phyloP scores from a whole-genome alignment of 2,329 filamentous ascomycete genomes.

The Sordariomycetes sp. region DNA sequence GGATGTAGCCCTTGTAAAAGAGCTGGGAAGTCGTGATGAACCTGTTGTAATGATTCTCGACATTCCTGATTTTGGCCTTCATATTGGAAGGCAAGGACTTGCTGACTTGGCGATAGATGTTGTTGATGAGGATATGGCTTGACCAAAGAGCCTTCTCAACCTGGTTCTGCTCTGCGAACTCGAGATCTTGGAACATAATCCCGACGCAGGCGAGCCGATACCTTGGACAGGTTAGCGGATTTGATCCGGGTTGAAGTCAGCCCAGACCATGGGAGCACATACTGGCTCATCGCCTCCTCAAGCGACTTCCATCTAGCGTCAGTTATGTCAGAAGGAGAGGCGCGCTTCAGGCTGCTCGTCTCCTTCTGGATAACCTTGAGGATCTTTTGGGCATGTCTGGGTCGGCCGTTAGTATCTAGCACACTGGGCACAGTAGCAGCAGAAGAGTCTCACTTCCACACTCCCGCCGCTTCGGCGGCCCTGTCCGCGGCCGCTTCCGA shows the following conservation, averaged over 20 bases:
- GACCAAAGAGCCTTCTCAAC: constrained; percentile 67
- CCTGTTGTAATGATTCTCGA: constrained; percentile 67
- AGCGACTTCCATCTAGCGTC: constrained; percentile 28
- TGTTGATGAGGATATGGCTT: constrained; percentile 64
- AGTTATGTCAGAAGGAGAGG: constrained; percentile 19
- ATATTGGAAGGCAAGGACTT: constrained; percentile 8
- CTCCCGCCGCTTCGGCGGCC: constrained; percentile 4
- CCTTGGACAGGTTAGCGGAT: constrained; percentile 5
- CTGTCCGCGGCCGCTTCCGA: background rate
- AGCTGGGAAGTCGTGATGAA: constrained; percentile 81
- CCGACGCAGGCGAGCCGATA: constrained; percentile 55
- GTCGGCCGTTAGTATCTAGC: background rate
- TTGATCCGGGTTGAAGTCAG: background rate
- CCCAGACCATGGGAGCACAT: constrained; percentile 9
- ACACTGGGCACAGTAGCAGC: background rate
- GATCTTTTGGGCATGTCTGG: constrained; percentile 27
- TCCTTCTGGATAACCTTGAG: constrained; percentile 28
- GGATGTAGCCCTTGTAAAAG: constrained; percentile 80
- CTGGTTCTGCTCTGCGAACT: constrained; percentile 46
- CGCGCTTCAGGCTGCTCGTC: constrained; percentile 25
- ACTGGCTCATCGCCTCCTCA: constrained; percentile 28
- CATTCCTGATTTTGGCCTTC: constrained; percentile 54
- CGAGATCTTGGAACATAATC: constrained; percentile 59
- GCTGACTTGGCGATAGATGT: constrained; percentile 38
- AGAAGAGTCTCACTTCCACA: constrained; percentile 8